Evolutionary conservation across 2,329 filamentous ascomycete genomes (phyloP).

Genomic region (Aspergillus versicolor): DNA sequence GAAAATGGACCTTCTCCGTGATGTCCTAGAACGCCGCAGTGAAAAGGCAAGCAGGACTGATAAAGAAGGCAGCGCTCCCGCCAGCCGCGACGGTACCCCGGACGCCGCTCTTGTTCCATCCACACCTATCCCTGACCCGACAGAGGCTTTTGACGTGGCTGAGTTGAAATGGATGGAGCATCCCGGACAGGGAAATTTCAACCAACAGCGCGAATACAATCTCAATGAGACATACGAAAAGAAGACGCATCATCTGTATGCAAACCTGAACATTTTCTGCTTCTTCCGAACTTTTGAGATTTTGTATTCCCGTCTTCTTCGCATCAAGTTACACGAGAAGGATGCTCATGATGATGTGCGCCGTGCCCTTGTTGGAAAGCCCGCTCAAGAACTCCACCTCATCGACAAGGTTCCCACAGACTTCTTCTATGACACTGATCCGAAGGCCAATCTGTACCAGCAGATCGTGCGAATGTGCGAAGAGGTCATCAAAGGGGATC

Average conservation of each 20-base stretch:
- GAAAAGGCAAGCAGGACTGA: constrained; percentile 68
- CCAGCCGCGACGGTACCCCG: constrained; percentile 85
- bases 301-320: constrained; percentile 79
- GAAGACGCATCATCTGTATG: constrained; percentile 83
- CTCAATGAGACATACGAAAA: constrained; percentile 77
- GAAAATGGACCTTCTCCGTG: constrained; percentile 75
- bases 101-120: constrained; percentile 57
- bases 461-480: constrained; percentile 84
- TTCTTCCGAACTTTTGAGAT: constrained; percentile 93
- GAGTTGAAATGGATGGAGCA: constrained; percentile 61
- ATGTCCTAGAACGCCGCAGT: constrained; percentile 77
- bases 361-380: constrained; percentile 72
- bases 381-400: constrained; percentile 80
- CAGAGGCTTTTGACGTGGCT: constrained; percentile 51
- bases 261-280: constrained; percentile 86
- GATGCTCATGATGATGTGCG: constrained; percentile 72
- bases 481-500: constrained; percentile 76
- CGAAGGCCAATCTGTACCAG: constrained; percentile 73
- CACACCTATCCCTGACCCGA: constrained; percentile 49
- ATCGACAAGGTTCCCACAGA: constrained; percentile 71
- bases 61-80: constrained; percentile 76
- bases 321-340: constrained; percentile 76
- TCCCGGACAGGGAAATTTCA: constrained; percentile 55
- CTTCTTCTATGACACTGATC: constrained; percentile 69
- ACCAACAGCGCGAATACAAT: constrained; percentile 66